These are phyloP conservation scores for Podaxis carcinomalis DNA, from an alignment of 768 basidiomycete species.

Conservation along the genomic window DNA sequence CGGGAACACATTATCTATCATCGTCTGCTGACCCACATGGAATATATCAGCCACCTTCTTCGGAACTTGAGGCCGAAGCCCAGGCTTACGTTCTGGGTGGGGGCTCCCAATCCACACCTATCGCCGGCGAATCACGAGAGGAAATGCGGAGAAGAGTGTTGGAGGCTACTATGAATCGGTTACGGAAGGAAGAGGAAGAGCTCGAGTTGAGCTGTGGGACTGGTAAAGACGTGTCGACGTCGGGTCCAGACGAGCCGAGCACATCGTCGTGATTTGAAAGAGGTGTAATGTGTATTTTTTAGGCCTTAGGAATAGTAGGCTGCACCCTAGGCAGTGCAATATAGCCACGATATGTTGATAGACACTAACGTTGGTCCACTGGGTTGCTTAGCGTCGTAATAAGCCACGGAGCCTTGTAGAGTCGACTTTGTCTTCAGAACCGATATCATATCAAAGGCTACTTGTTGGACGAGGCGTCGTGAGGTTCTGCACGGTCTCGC, in stretches of 20 bases:
- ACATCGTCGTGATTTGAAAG: not conserved
- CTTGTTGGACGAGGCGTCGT: no score
- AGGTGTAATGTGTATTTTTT: not conserved
- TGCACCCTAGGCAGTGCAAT: no score
- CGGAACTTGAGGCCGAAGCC: slow-evolving; percentile 54
- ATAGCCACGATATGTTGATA: no score
- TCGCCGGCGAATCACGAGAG: slow-evolving; percentile 42
- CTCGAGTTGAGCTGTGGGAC: slow-evolving; percentile 72
- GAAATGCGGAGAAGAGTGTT: slow-evolving; percentile 53
- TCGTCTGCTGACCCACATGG: slow-evolving; percentile 23
- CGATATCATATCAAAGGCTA: no score
- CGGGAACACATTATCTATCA: slow-evolving; percentile 52
- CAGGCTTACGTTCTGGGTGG: slow-evolving; percentile 55
- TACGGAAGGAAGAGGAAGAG: slow-evolving; percentile 65
- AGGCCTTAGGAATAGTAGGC: no score
- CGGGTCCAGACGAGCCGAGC: slow-evolving; percentile 16
- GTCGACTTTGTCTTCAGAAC: no score
- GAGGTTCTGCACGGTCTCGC: no score
- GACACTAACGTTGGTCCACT: no score
- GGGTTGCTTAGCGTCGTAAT: no score
- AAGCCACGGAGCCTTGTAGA: no score
- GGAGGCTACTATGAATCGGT: slow-evolving; percentile 57
- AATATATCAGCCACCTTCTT: slow-evolving; percentile 39
- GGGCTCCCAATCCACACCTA: slow-evolving; percentile 10
- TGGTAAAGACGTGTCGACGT: slow-evolving; percentile 11